Base-by-base conservation (phyloP, 176 grass and related monocot genomes). In the Avena atlantica region DNA sequence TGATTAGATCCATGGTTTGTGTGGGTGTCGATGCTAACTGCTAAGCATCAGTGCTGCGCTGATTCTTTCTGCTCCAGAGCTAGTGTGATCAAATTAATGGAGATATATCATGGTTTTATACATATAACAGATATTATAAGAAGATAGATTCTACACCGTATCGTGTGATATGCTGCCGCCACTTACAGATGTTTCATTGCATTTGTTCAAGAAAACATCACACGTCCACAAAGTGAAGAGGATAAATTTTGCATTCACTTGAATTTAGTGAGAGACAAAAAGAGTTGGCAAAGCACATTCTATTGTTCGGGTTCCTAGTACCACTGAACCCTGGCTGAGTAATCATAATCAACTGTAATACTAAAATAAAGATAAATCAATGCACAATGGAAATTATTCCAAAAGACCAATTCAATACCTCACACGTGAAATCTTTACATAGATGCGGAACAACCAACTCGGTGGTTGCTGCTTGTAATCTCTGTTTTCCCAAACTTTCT, bases 401-500 rank as follows among this genome's bases (percentile, higher is more conserved):
- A 19, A 76, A 8, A 76, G 50, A 76, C 55, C 49, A 34, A 76
- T 55, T 76, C 25, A 31, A 4, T 55, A 12, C 50, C 25, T 34
- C 50, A 13, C 8, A 34, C 13, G 50, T 31, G 24, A 75, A 76
- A 53, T 76, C 4, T 55, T 31, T 12, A 52, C 72, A 76, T 5
- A 20, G 74, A 76, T 76, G 49, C 1, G 15, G 15, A 53, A 19
- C 74, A 76, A 19, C 50, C 14, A 50, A 27, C 12, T 1, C 4
- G 34, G 15, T 16, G 0, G 62, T 20, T 57, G 17, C 55, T 57
- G 55, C 55, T 57, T 20, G 37, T 50, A 81, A 66, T 50, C 61
- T 81, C 62, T 34, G 10, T 10, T 48, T 9, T 81, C 13, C 14
- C 42, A 64, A 81, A 65, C 59, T 81, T 49, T 81, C 40, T 65